Evolutionary conservation across 345 rosid species (phyloP).

Genomic region (Eucalyptus marginata): DNA sequence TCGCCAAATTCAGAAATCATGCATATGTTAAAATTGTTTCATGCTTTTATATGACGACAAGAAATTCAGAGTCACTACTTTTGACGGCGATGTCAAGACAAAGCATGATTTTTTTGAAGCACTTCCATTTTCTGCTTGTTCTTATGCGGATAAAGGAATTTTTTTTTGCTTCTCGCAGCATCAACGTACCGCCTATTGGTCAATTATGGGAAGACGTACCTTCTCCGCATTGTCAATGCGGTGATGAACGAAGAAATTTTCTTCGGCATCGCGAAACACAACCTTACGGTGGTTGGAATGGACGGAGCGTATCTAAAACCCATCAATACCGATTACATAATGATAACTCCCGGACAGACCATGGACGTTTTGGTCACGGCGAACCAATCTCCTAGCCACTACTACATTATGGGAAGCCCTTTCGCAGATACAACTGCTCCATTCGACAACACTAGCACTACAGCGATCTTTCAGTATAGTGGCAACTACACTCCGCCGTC

Average conservation of each 20-base stretch:
- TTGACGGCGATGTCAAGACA: no score
- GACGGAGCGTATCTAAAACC: conserved; percentile 20
- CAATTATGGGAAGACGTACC: conserved; percentile 8
- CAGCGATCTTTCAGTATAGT: conserved; percentile 18
- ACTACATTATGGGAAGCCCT: conserved; percentile 15
- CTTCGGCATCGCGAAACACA: conserved; percentile 19
- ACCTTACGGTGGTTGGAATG: conserved; percentile 8
- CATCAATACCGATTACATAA: background rate
- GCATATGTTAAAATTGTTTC: no score
- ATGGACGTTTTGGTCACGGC: conserved; percentile 31
- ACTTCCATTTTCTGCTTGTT: background rate
- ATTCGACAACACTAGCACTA: conserved; percentile 8
- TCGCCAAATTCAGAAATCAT: no score
- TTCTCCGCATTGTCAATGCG: conserved; percentile 9
- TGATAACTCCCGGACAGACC: conserved; percentile 39
- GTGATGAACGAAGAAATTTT: conserved; percentile 18
- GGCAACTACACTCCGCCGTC: conserved; percentile 12
- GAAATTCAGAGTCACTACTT: no score
- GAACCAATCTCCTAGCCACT: conserved; percentile 3
- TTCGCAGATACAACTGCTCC: conserved; percentile 7
- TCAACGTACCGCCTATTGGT: conserved; percentile 2
- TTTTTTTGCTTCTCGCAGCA: background rate
- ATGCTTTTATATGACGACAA: no score
- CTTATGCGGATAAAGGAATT: background rate
- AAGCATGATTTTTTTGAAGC: background rate